Conservation (phyloP, 208 protist genomes). For the Tritrichomonas musculus region DNA sequence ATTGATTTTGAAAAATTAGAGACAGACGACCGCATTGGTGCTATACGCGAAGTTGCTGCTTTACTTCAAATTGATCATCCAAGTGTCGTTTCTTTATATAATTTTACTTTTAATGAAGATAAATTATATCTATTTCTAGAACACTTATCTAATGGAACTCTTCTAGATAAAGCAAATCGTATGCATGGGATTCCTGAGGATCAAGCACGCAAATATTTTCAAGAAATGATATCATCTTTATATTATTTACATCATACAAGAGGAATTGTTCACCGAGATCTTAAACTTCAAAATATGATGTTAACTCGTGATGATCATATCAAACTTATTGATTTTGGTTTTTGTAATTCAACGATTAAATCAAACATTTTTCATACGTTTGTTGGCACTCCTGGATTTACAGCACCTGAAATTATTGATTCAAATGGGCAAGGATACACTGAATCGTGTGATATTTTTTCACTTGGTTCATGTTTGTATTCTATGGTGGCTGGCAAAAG, state of each 20-base stretch:
- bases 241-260: neutral
- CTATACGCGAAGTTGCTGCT: neutral
- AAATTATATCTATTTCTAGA: neutral
- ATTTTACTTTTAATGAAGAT: neutral
- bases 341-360: neutral
- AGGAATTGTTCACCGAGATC: neutral
- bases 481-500: neutral
- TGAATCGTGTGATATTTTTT: neutral
- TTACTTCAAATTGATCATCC: neutral
- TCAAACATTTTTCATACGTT: neutral
- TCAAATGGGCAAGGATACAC: neutral
- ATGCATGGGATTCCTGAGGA: neutral
- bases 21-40: neutral
- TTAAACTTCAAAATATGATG: slow-evolving; percentile 4
- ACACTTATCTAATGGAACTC: neutral
- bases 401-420: slow-evolving; percentile 15
- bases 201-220: neutral
- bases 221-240: neutral
- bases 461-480: neutral
- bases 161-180: neutral
- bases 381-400: slow-evolving; percentile 7
- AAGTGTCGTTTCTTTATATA: neutral
- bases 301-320: neutral
- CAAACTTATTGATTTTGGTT: slow-evolving; percentile 8
- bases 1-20: neutral